These are phyloP conservation scores for Terana coerulea DNA, from an alignment of 768 basidiomycete genomes.

Conservation along the genomic window DNA sequence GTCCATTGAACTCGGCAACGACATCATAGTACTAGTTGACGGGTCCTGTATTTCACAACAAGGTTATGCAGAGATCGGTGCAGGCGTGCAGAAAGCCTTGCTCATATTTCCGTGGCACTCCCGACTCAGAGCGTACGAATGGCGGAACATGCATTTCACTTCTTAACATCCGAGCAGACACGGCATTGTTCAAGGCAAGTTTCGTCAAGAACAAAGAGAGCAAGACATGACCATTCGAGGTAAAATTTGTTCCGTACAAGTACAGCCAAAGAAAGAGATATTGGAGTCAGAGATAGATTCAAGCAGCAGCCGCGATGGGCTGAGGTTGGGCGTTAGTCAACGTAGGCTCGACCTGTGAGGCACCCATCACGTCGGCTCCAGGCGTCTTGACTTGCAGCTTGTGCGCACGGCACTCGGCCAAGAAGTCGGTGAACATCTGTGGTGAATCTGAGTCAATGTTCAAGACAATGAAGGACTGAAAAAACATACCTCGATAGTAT, in stretches of 20 bases:
- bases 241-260: background rate
- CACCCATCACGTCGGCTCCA: conserved; percentile 17
- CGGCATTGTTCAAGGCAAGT: too few relatives aligned
- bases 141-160: too few relatives aligned
- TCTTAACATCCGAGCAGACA: too few relatives aligned
- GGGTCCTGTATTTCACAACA: too few relatives aligned
- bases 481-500: conserved; percentile 85
- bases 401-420: conserved; percentile 70
- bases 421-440: conserved; percentile 94
- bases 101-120: too few relatives aligned
- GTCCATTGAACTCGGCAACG: too few relatives aligned
- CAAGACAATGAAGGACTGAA: background rate
- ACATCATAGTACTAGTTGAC: too few relatives aligned
- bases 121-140: too few relatives aligned
- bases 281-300: background rate
- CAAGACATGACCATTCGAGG: background rate
- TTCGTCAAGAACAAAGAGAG: too few relatives aligned
- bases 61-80: too few relatives aligned
- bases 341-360: conserved; percentile 18
- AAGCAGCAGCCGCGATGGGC: conserved; percentile 27
- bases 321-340: conserved; percentile 10
- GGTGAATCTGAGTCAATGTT: background rate
- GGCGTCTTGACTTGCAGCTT: conserved; percentile 32
- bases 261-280: background rate
- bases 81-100: too few relatives aligned